phyloP scores from a whole-genome alignment of 306 rosid species.

The Quillaja saponaria region DNA sequence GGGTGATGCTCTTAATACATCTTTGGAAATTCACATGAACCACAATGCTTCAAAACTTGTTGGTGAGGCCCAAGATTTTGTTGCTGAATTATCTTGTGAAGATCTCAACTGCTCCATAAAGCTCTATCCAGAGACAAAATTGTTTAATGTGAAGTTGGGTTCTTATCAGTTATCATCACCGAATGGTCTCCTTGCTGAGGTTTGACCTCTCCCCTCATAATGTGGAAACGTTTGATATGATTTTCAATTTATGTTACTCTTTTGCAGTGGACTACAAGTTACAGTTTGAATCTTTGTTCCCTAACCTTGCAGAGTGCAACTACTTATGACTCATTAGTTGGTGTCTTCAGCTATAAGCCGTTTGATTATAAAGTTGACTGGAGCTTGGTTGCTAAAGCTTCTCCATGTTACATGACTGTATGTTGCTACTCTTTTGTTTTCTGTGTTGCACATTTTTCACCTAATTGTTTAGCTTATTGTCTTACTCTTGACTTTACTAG shows the following conservation, averaged over 20 bases:
- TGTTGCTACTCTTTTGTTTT: conserved; percentile 32
- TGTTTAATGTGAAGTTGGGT: conserved; percentile 78
- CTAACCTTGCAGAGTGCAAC: conserved; percentile 80
- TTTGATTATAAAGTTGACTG: conserved; percentile 79
- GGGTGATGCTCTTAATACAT: conserved; percentile 76
- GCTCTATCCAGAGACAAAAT: conserved; percentile 86
- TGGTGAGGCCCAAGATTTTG: conserved; percentile 66
- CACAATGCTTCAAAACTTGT: conserved; percentile 90
- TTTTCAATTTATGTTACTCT: conserved; percentile 19
- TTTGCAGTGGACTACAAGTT: conserved; percentile 3
- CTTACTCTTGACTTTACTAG: conserved; percentile 50
- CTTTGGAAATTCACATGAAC: conserved; percentile 74
- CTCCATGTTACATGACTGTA: conserved; percentile 98
- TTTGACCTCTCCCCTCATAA: conserved; percentile 31
- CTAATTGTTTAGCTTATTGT: conserved; percentile 25
- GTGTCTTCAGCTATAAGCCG: conserved; percentile 76
- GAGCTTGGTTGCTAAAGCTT: conserved; percentile 96
- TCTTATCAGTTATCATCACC: conserved; percentile 88
- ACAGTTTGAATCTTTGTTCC: conserved; percentile 29
- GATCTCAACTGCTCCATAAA: conserved; percentile 73
- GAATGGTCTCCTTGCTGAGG: conserved; percentile 91
- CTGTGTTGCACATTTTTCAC: conserved; percentile 22
- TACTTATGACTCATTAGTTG: conserved; percentile 69
- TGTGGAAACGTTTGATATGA: no score
- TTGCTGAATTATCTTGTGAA: conserved; percentile 94